phyloP scores from a whole-genome alignment of 1,284 basidiomycete genomes.

The Cryptococcus sp. region DNA sequence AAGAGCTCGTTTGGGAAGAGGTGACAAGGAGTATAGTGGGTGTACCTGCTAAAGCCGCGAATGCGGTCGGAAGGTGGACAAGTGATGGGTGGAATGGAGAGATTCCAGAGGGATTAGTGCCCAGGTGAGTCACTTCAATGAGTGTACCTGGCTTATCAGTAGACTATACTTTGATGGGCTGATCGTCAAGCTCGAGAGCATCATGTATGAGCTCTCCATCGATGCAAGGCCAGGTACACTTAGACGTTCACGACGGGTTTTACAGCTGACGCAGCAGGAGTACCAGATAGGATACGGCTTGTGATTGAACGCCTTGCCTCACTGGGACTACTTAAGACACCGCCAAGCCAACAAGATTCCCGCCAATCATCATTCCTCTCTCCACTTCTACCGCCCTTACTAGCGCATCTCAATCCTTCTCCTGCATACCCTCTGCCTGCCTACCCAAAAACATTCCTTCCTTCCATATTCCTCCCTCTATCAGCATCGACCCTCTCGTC shows the following conservation, averaged over 20 bases:
- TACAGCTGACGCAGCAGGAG: slow-evolving; percentile 1
- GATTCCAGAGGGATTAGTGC: slow-evolving; percentile 18
- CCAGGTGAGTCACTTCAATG: slow-evolving; percentile 15
- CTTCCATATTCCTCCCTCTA: slow-evolving; percentile 63
- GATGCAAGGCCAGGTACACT: not conserved
- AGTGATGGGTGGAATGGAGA: slow-evolving; percentile 29
- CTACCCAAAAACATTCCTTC: slow-evolving; percentile 51
- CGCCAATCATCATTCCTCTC: slow-evolving; percentile 26
- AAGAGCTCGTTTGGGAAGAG: slow-evolving; percentile 37
- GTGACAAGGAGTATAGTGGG: slow-evolving; percentile 21
- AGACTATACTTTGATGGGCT: slow-evolving; percentile 59
- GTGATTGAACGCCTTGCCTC: slow-evolving; percentile 28
- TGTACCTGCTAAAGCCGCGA: slow-evolving; percentile 38
- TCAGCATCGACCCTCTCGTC: slow-evolving; percentile 46
- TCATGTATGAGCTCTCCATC: slow-evolving; percentile 55
- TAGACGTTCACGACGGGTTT: no score
- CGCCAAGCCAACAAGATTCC: slow-evolving; percentile 1
- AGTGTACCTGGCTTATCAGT: slow-evolving; percentile 23
- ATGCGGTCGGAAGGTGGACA: slow-evolving; percentile 47
- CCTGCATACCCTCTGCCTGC: slow-evolving; percentile 55
- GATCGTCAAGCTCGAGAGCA: slow-evolving; percentile 34
- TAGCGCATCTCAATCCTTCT: slow-evolving; percentile 51
- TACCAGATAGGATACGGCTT: slow-evolving; percentile 8
- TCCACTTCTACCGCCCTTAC: slow-evolving; percentile 32
- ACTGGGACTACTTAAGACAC: slow-evolving; percentile 25